Conservation (phyloP, 2,329 filamentous ascomycete species). For the Herpotrichia juniperi region DNA sequence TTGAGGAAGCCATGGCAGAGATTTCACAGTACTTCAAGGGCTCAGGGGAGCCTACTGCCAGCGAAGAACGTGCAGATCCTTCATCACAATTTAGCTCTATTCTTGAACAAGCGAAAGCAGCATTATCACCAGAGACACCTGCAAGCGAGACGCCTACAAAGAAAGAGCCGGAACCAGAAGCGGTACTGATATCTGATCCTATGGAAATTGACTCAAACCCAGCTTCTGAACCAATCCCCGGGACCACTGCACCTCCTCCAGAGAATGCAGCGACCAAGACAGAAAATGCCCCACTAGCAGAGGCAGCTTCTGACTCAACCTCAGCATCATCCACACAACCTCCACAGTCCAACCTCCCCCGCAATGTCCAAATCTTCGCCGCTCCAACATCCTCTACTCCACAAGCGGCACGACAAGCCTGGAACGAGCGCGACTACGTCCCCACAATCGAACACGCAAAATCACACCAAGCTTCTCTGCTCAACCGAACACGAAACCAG, state of each 20-base stretch:
- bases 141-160: constrained; percentile 30
- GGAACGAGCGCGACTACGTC: constrained; percentile 76
- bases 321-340: constrained; percentile 19
- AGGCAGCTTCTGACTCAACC: constrained; percentile 10
- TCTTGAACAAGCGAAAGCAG: constrained; percentile 26
- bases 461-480: constrained; percentile 72
- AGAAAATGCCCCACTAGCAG: constrained; percentile 25
- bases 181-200: constrained; percentile 12
- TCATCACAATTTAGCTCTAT: constrained; percentile 33
- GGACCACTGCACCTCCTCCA: constrained; percentile 17
- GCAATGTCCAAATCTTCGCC: constrained; percentile 74
- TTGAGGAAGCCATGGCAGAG: constrained; percentile 84
- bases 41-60: constrained; percentile 30
- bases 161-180: constrained; percentile 26
- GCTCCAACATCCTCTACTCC: constrained; percentile 78
- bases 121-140: constrained; percentile 26
- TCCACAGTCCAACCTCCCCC: constrained; percentile 17
- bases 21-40: constrained; percentile 77
- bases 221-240: constrained; percentile 12
- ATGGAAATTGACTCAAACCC: constrained; percentile 39
- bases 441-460: constrained; percentile 78
- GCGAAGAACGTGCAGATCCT: constrained; percentile 33
- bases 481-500: constrained; percentile 69
- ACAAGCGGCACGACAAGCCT: constrained; percentile 70
- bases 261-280: constrained; percentile 17